phyloP scores from a whole-genome alignment of 768 basidiomycete species.

The Termitomyces sp. region DNA sequence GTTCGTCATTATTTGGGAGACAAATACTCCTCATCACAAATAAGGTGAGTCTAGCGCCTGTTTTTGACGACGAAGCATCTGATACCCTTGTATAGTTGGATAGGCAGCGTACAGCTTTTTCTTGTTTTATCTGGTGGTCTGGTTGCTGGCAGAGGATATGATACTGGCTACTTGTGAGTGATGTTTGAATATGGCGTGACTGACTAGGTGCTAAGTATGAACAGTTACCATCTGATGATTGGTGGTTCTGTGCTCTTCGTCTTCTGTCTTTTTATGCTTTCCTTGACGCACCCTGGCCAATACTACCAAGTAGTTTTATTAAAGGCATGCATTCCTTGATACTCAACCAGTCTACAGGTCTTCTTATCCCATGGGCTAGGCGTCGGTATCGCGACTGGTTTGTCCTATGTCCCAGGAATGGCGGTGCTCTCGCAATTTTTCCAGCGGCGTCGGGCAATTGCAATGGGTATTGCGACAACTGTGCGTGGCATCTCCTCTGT shows the following conservation, averaged over 20 bases:
- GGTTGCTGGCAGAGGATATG: conserved; percentile 43
- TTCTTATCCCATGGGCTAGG: conserved; percentile 42
- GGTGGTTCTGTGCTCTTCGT: conserved; percentile 4
- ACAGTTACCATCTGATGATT: conserved; percentile 7
- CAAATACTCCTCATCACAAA: conserved; percentile 22
- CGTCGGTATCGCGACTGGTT: conserved; percentile 40
- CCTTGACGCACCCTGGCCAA: conserved; percentile 4
- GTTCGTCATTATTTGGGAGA: conserved; percentile 30
- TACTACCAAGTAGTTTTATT: conserved; percentile 22
- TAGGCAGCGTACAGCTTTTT: conserved; percentile 47
- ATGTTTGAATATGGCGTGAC: not conserved
- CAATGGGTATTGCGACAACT: conserved; percentile 40
- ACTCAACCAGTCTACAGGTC: conserved; percentile 17
- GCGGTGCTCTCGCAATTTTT: conserved; percentile 44
- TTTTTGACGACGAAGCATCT: not conserved
- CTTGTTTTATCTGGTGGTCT: conserved; percentile 40
- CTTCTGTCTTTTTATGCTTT: conserved; percentile 4
- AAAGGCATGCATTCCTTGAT: not conserved
- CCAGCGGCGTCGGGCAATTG: conserved; percentile 38
- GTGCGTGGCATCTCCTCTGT: not conserved
- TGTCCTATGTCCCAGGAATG: conserved; percentile 42
- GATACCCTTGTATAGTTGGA: conserved; percentile 21
- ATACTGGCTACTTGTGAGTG: conserved; percentile 47
- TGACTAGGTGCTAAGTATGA: not conserved
- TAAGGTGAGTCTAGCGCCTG: conserved; percentile 13